Evolutionary conservation across 106 monocot genomes (phyloP).

Genomic region (Ottelia alismoides): DNA sequence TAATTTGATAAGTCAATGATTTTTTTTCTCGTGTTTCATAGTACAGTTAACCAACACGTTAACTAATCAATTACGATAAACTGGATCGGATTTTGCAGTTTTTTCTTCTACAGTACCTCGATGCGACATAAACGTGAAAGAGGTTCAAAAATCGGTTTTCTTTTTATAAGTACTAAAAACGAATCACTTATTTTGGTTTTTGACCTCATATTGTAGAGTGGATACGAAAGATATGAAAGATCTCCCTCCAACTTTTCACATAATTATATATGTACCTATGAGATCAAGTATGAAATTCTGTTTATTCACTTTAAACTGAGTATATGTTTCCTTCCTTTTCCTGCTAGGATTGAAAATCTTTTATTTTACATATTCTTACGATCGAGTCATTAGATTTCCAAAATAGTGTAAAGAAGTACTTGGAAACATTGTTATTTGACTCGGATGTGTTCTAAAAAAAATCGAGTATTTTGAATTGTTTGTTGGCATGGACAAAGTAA

Average conservation of each 20-base stretch:
- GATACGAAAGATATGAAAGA: neutral
- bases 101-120: no score
- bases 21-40: no score
- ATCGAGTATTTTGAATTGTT: neutral
- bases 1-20: no score
- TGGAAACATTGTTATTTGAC: neutral
- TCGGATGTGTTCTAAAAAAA: constrained; percentile 1
- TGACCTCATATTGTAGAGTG: neutral
- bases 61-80: no score
- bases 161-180: neutral
- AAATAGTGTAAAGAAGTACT: constrained; percentile 6
- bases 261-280: neutral
- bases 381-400: neutral
- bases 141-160: neutral
- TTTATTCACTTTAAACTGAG: neutral
- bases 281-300: constrained; percentile 1
- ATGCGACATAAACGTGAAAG: neutral
- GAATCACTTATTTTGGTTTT: neutral
- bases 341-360: constrained; percentile 1
- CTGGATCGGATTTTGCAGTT: no score
- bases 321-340: neutral
- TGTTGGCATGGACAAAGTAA: constrained; percentile 2
- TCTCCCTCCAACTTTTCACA: neutral
- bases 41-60: no score
- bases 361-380: neutral